Evolutionary conservation across 139 green algal genomes (phyloP), one percentile per base, ranked within the genome.

Genomic region (Coelastrella sp.): DNA sequence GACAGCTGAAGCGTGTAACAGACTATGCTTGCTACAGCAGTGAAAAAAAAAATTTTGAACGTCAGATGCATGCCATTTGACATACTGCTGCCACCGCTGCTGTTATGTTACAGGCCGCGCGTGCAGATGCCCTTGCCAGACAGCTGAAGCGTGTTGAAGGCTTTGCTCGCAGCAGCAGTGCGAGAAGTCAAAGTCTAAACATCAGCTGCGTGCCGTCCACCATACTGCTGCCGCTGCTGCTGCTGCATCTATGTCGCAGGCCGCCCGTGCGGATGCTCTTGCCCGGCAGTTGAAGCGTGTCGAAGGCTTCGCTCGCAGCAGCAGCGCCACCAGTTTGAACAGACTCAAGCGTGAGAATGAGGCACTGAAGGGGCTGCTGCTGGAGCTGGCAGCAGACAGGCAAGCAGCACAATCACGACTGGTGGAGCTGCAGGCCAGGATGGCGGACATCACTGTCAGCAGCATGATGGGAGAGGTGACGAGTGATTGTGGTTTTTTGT

Each of bases 351-450:
- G 91, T 2, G 96, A 98, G 92, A 98, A 98, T 83, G 92, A 96
- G 11, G 95, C 96, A 3, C 92, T 98, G 60, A 92, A 91, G 80
- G 65, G 92, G 61, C 85, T 97, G 90, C 90, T 97, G 87, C 47
- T 96, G 79, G 93, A 98, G 90, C 85, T 97, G 84, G 94, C 96
- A 0, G 93, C 89, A 5, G 95, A 97, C 92, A 94, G 95, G 75
- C 61, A 91, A 32, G 92, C 92, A 32, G 96, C 95, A 2, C 84
- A 92, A 87, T 47, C 19, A 56, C 11, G 80, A n/a, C 73, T 76
- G 68, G 47, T 17, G 6, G 86, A 86, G 75, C 73, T 82, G 32
- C 57, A 86, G 71, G 61, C 66, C 7, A 23, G 56, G 32, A 65
- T 83, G 16, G 73, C 56, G 2, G 60, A 71, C 17, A 65, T 88